Evolutionary conservation across 108 stramenopile species (phyloP).

Genomic region (Parietichytrium sp.): DNA sequence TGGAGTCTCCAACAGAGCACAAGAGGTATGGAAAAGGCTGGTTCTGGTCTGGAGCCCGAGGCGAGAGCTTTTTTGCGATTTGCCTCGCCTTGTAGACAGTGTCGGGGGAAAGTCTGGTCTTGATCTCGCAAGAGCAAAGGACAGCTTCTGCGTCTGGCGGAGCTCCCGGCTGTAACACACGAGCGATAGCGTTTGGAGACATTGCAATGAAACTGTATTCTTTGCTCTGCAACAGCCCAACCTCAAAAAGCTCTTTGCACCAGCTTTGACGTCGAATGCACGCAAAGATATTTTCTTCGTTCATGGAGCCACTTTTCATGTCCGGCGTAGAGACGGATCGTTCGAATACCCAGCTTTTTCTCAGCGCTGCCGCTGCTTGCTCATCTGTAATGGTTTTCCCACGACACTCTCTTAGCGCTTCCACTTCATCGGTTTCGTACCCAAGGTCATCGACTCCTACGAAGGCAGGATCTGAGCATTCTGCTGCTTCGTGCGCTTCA

Average conservation of each 20-base stretch:
- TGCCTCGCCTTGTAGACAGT: not conserved
- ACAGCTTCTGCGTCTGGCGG: not conserved
- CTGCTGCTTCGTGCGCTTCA: no score
- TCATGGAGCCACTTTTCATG: not conserved
- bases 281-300: not conserved
- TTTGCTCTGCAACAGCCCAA: not conserved
- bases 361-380: not conserved
- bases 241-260: not conserved
- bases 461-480: no score
- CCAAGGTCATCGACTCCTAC: no score
- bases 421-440: no score
- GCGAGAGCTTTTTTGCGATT: not conserved
- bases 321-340: not conserved
- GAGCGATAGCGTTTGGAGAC: not conserved
- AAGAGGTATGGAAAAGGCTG: not conserved
- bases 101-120: not conserved
- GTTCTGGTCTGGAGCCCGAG: no score
- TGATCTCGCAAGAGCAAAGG: not conserved
- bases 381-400: no score
- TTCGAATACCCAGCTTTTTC: not conserved
- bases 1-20: not conserved
- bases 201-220: not conserved
- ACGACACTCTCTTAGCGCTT: no score
- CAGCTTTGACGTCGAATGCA: not conserved
- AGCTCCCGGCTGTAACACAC: not conserved